phyloP scores from a whole-genome alignment of 805 yeast species.

The Candida succiphila region DNA sequence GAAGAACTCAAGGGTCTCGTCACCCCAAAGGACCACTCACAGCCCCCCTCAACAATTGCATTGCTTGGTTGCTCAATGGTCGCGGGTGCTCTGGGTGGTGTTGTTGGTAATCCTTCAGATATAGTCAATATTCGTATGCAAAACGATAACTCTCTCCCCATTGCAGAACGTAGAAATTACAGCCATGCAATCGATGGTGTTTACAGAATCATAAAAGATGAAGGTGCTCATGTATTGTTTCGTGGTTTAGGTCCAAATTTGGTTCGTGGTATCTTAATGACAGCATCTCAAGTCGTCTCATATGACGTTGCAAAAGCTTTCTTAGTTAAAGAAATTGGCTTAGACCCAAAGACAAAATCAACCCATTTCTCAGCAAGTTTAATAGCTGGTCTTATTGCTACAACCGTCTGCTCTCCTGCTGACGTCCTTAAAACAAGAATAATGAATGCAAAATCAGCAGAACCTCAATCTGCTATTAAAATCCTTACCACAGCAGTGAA shows the following conservation, averaged over 20 bases:
- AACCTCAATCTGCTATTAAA: slow-evolving; percentile 34
- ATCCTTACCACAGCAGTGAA: slow-evolving; percentile 48
- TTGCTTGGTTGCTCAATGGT: slow-evolving; percentile 73
- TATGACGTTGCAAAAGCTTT: slow-evolving; percentile 65
- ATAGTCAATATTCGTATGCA: slow-evolving; percentile 88
- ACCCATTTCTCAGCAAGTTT: slow-evolving; percentile 77
- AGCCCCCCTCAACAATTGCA: slow-evolving; percentile 44
- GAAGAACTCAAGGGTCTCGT: slow-evolving; percentile 57
- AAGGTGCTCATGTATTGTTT: slow-evolving; percentile 48
- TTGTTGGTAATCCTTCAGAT: slow-evolving; percentile 84
- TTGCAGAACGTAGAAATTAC: slow-evolving; percentile 60
- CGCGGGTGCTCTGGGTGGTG: slow-evolving; percentile 79
- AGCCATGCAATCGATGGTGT: slow-evolving; percentile 74
- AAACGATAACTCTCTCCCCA: slow-evolving; percentile 66
- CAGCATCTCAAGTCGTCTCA: slow-evolving; percentile 84
- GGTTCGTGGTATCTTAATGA: slow-evolving; percentile 77
- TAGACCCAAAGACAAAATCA: slow-evolving; percentile 50
- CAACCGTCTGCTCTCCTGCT: slow-evolving; percentile 88
- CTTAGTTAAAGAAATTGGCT: slow-evolving; percentile 36
- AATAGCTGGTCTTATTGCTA: slow-evolving; percentile 79
- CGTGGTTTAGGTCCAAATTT: slow-evolving; percentile 74
- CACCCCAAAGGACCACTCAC: slow-evolving; percentile 27
- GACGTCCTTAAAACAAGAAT: slow-evolving; percentile 85
- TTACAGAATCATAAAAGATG: slow-evolving; percentile 45
- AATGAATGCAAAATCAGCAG: slow-evolving; percentile 51